A percentile compares a stretch with the other conserved stretches of the same genome.
Evolutionary conservation across 305 asterid species (phyloP).

Genomic region (Fraxinus sp.): DNA sequence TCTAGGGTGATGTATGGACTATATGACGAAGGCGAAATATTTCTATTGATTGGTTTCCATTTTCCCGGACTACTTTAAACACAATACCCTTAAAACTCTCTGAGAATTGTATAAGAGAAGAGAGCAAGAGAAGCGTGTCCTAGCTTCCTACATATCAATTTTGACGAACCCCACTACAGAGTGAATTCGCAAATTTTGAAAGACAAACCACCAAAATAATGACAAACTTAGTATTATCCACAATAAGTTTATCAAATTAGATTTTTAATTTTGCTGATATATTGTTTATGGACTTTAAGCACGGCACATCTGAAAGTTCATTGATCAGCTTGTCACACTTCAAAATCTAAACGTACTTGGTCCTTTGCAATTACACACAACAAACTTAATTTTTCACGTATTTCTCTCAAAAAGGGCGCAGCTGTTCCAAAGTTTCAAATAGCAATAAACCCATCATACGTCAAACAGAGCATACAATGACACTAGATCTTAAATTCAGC

Average conservation of each 20-base stretch:
- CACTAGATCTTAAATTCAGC: neutral
- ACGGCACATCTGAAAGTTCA: neutral
- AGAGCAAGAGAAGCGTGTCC: neutral
- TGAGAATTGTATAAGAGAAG: neutral
- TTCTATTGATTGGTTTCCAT: neutral
- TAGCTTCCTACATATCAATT: neutral
- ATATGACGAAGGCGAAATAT: neutral
- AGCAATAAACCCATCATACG: neutral
- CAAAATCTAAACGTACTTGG: neutral
- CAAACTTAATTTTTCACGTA: neutral
- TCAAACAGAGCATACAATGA: neutral
- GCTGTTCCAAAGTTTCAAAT: neutral
- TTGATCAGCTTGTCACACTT: neutral
- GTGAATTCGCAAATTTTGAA: neutral
- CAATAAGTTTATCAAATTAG: neutral
- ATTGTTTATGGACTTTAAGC: neutral
- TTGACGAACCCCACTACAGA: neutral
- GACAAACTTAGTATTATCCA: neutral
- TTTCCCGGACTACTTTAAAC: neutral
- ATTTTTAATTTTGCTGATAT: neutral
- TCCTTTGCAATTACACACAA: neutral
- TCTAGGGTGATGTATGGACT: neutral
- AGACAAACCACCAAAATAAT: neutral
- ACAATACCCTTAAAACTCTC: neutral
- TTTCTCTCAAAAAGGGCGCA: neutral